Percentiles rank a stretch among this genome's conserved stretches.
Conservation (phyloP, 148 eudicot genomes). For the Vaccinium darrowii region DNA sequence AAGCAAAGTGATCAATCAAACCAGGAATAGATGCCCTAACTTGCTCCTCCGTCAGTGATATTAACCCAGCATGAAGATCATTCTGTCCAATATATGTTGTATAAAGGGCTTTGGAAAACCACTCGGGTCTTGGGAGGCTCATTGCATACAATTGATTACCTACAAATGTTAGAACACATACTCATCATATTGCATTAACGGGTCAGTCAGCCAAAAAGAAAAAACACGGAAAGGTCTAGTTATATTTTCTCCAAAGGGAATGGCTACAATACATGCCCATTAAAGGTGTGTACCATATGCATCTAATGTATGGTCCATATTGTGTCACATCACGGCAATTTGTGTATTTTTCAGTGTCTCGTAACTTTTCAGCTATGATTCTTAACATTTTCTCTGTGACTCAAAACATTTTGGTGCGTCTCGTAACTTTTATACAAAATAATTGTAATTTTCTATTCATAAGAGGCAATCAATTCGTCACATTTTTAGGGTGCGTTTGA, state of each 20-base stretch:
- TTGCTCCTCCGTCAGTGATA: conserved; percentile 24
- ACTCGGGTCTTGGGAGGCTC: conserved; percentile 18
- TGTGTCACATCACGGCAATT: no score
- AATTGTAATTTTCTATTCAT: no score
- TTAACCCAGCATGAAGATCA: conserved; percentile 34
- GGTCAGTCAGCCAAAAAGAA: background rate
- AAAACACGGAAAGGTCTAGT: background rate
- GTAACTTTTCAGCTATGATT: no score
- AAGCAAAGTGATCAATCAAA: conserved; percentile 28
- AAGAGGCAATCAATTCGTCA: no score
- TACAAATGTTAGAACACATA: conserved; percentile 1
- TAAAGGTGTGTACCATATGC: no score
- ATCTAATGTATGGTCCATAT: no score
- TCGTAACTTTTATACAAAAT: no score
- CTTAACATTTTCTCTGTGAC: no score
- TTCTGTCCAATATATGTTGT: conserved; percentile 36
- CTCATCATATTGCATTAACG: background rate
- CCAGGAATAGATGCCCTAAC: conserved; percentile 25
- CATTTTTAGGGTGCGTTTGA: no score
- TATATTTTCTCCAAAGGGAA: background rate
- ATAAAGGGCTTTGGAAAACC: conserved; percentile 26
- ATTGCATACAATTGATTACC: background rate
- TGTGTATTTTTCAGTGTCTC: no score
- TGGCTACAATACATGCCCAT: no score
- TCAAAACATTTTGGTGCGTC: no score